phyloP scores from a whole-genome alignment of 495 filamentous ascomycete species.

The Aspergillus carlsbadensis region DNA sequence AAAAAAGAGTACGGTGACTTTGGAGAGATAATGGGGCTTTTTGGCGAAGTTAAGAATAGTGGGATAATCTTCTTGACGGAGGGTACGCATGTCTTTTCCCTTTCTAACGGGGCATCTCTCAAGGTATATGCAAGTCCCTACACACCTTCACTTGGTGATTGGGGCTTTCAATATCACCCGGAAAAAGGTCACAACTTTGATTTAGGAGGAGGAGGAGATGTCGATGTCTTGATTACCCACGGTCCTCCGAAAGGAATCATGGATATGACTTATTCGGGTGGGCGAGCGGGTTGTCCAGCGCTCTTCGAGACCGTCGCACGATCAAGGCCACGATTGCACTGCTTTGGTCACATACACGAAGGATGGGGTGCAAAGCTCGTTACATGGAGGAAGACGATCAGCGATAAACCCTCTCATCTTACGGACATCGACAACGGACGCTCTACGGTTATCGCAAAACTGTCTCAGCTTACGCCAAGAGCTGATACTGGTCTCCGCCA shows the following conservation, averaged over 20 bases:
- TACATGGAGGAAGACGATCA: constrained; percentile 44
- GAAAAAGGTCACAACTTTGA: constrained; percentile 46
- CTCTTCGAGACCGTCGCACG: constrained; percentile 57
- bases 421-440: constrained; percentile 47
- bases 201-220: constrained; percentile 30
- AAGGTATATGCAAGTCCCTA: constrained; percentile 67
- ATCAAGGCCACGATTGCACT: constrained; percentile 58
- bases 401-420: constrained; percentile 37
- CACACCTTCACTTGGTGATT: constrained; percentile 53
- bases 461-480: constrained; percentile 27
- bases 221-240: constrained; percentile 68
- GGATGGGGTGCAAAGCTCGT: constrained; percentile 63
- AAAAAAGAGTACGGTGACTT: constrained; percentile 29
- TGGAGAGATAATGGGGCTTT: constrained; percentile 28
- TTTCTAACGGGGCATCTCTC: constrained; percentile 57
- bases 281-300: constrained; percentile 53
- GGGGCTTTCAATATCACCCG: constrained; percentile 59
- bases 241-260: constrained; percentile 60
- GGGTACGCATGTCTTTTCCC: constrained; percentile 52
- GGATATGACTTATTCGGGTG: constrained; percentile 37
- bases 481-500: constrained; percentile 16
- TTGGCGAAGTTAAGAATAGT: constrained; percentile 28
- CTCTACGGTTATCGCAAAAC: constrained; percentile 38
- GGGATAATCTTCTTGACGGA: constrained; percentile 62
- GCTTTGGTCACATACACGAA: constrained; percentile 75